Percentiles rank a stretch among this genome's conserved stretches.
phyloP scores from a whole-genome alignment of 2,329 filamentous ascomycete genomes.

The Pezicula neosporulosa region DNA sequence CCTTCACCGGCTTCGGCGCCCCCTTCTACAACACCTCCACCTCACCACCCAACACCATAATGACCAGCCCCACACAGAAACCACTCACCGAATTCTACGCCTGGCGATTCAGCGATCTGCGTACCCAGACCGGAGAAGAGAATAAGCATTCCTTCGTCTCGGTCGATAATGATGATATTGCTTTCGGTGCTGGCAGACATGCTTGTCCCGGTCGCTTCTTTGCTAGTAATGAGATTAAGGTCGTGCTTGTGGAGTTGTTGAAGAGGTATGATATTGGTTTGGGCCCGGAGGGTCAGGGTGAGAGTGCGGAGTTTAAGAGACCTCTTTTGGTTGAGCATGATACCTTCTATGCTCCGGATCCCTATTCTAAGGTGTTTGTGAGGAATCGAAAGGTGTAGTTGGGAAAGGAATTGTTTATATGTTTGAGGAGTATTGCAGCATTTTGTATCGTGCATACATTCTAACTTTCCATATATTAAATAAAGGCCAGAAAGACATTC shows the following conservation, averaged over 20 bases:
- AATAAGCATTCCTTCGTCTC: slow-evolving; percentile 7
- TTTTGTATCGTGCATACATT: no score
- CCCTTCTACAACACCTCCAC: not conserved
- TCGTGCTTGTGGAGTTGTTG: slow-evolving; percentile 14
- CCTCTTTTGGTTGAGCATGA: not conserved
- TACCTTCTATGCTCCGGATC: slow-evolving; percentile 1
- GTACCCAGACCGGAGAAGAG: not conserved
- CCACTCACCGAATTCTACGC: slow-evolving; percentile 5
- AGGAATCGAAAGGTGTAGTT: not conserved
- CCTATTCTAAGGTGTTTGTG: slow-evolving; percentile 4
- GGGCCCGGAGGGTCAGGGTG: slow-evolving; percentile 1
- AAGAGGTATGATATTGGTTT: slow-evolving; percentile 13
- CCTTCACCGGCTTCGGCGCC: slow-evolving; percentile 17
- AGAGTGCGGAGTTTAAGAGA: not conserved
- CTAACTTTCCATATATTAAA: no score
- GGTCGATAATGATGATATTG: slow-evolving; percentile 3
- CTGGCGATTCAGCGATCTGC: slow-evolving; percentile 3
- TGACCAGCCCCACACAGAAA: not conserved
- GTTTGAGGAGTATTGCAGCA: no score
- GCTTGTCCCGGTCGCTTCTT: slow-evolving; percentile 22
- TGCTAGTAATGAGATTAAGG: slow-evolving; percentile 18
- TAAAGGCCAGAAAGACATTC: no score
- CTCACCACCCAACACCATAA: not conserved
- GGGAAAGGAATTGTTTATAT: not conserved
- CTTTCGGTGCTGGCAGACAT: slow-evolving; percentile 7